phyloP scores from a whole-genome alignment of 495 filamentous ascomycete species.

The Neurospora sp. region DNA sequence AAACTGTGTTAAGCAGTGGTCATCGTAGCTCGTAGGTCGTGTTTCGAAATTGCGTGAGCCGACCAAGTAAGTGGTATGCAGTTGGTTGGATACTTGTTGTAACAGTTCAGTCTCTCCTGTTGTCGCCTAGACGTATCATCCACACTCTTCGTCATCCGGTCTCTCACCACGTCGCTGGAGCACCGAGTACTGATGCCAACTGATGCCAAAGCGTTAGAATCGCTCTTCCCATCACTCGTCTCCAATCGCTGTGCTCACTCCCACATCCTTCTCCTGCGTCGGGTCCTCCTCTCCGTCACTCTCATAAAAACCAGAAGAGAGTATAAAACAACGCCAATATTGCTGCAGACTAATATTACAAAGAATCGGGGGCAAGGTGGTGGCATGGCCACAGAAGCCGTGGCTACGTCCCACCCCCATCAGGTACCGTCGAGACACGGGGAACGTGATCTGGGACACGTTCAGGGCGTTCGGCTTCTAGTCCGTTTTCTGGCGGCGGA shows the following conservation, averaged over 20 bases:
- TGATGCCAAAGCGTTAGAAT: background rate
- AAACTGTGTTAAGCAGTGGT: background rate
- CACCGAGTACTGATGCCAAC: background rate
- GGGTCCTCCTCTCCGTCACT: background rate
- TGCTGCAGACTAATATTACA: background rate
- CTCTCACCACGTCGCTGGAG: background rate
- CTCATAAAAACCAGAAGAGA: background rate
- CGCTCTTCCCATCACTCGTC: background rate
- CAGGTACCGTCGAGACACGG: conserved; percentile 1
- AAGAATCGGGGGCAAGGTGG: background rate
- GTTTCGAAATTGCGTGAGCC: background rate
- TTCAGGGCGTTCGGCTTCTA: conserved; percentile 17
- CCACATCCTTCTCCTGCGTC: background rate
- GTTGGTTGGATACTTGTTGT: background rate
- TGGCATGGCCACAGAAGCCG: background rate
- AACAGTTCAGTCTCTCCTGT: background rate
- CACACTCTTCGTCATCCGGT: background rate
- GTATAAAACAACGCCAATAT: background rate
- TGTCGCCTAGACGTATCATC: background rate
- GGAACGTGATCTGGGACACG: background rate
- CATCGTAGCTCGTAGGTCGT: background rate
- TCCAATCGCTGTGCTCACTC: background rate
- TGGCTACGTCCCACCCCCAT: conserved; percentile 11
- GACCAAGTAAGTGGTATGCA: background rate
- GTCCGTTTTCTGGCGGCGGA: conserved; percentile 10